These are phyloP conservation scores for Verticillium zaregamsianum DNA, from an alignment of 2,329 filamentous ascomycete species.

Conservation along the genomic window DNA sequence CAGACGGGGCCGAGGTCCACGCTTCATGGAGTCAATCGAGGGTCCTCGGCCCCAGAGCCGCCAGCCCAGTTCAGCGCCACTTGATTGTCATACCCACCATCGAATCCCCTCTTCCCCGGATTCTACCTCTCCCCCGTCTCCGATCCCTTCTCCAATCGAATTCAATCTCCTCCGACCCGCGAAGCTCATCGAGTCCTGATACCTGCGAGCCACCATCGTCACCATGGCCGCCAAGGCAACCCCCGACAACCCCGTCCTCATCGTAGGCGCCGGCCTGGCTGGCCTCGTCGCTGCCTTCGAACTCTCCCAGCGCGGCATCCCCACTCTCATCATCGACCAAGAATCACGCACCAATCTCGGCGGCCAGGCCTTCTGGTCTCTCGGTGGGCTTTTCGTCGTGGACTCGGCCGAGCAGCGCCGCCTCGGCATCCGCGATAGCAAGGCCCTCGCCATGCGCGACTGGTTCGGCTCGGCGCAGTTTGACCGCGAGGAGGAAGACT, in stretches of 20 bases:
- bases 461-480: constrained; percentile 56
- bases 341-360: constrained; percentile 53
- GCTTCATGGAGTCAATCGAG: not conserved
- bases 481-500: constrained; percentile 51
- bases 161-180: not conserved
- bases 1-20: not conserved
- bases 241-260: constrained; percentile 39
- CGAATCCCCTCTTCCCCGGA: not conserved
- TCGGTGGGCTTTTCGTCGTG: constrained; percentile 58
- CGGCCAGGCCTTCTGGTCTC: constrained; percentile 61
- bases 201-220: not conserved
- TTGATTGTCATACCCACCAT: not conserved
- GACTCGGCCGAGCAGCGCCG: constrained; percentile 53
- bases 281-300: constrained; percentile 58
- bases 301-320: constrained; percentile 45
- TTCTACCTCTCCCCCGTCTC: not conserved
- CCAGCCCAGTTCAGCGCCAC: not conserved
- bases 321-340: constrained; percentile 51
- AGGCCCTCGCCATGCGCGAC: constrained; percentile 53
- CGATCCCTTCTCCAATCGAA: not conserved
- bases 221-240: not conserved
- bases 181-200: not conserved
- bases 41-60: not conserved
- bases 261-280: constrained; percentile 53
- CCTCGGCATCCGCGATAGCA: constrained; percentile 54